These are phyloP conservation scores for Pyrenophora tritici-repentis DNA, from an alignment of 2,329 filamentous ascomycete genomes.

Conservation along the genomic window DNA sequence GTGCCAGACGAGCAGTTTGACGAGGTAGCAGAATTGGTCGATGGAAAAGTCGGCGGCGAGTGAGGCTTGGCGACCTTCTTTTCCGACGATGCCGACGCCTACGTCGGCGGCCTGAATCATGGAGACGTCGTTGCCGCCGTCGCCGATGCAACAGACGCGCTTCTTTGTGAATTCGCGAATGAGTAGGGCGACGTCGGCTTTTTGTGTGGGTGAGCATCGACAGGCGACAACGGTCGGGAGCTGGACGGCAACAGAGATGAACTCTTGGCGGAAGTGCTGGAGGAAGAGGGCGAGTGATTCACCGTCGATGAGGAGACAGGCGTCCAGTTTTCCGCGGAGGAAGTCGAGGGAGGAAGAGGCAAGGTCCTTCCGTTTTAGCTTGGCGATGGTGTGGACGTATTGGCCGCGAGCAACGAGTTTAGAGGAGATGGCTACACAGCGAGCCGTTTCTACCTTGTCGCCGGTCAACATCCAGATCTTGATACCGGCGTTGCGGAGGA, in stretches of 20 bases:
- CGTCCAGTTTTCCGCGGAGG: conserved; percentile 79
- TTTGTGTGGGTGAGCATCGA: conserved; percentile 94
- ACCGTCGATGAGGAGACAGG: conserved; percentile 92
- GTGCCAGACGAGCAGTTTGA: conserved; percentile 98
- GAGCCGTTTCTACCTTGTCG: conserved; percentile 96
- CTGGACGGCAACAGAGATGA: conserved; percentile 84
- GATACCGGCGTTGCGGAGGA: conserved; percentile 94
- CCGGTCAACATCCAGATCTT: conserved; percentile 99
- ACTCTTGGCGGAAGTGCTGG: conserved; percentile 78
- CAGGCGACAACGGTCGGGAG: conserved; percentile 94
- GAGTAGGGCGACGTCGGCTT: conserved; percentile 88
- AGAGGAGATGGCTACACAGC: conserved; percentile 92
- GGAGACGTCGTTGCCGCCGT: conserved; percentile 96
- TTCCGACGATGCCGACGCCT: conserved; percentile 96
- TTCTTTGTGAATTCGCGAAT: conserved; percentile 94
- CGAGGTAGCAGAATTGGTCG: conserved; percentile 91
- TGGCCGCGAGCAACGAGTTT: conserved; percentile 93
- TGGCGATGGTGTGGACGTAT: conserved; percentile 91
- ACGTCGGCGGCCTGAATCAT: conserved; percentile 99
- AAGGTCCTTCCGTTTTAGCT: conserved; percentile 79
- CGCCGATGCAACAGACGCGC: conserved; percentile 94
- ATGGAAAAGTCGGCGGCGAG: conserved; percentile 97
- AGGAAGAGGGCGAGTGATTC: conserved; percentile 86
- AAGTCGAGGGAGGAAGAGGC: conserved; percentile 90
- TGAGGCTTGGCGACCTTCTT: conserved; percentile 93